Evolutionary conservation across 345 rosid species (phyloP).

Genomic region (Carallia brachiata): DNA sequence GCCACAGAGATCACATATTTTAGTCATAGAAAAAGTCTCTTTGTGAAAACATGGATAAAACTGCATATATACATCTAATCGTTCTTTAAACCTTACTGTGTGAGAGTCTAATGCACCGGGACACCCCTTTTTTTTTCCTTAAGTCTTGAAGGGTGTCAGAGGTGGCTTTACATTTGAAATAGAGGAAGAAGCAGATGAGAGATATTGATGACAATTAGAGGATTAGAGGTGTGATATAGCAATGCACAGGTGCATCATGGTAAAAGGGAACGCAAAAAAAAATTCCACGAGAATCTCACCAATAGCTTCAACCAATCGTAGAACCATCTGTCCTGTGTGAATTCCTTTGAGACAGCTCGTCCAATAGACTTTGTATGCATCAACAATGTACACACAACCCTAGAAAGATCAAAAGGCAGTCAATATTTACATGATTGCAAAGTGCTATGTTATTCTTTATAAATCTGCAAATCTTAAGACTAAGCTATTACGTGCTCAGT

Average conservation of each 20-base stretch:
- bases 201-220: neutral
- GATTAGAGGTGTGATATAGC: too few species aligned
- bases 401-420: conserved; percentile 18
- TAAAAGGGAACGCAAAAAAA: too few species aligned
- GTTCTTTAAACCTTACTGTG: too few species aligned
- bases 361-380: conserved; percentile 91
- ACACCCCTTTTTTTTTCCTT: too few species aligned
- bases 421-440: neutral
- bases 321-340: conserved; percentile 88
- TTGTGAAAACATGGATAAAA: too few species aligned
- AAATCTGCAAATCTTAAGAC: neutral
- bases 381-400: conserved; percentile 77
- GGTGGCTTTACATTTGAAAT: too few species aligned
- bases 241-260: neutral
- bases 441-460: neutral
- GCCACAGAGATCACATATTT: too few species aligned
- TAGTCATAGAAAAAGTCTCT: too few species aligned
- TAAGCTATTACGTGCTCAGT: neutral
- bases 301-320: conserved; percentile 84
- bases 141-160: too few species aligned
- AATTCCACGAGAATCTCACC: conserved; percentile 38
- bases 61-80: too few species aligned
- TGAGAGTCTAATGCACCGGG: too few species aligned
- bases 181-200: too few species aligned
- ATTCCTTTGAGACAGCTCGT: conserved; percentile 70